These are phyloP conservation scores for Gnomoniopsis sp. DNA, from an alignment of 2,329 filamentous ascomycete genomes.

Conservation along the genomic window DNA sequence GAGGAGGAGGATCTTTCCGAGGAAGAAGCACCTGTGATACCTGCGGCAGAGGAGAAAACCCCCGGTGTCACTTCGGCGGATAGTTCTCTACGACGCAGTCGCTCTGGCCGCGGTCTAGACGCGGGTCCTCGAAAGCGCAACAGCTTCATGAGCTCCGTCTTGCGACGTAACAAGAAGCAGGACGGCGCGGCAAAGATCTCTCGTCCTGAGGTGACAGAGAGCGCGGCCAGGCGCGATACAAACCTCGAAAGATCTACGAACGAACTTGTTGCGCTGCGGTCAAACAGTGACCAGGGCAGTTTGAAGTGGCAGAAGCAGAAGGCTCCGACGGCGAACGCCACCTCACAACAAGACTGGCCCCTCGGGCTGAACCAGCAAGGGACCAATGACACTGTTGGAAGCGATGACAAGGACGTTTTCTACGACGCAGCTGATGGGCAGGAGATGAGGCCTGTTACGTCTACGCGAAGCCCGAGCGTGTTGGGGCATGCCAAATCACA, in stretches of 20 bases:
- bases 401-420: conserved; percentile 26
- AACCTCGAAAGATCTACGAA: conserved; percentile 56
- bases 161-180: conserved; percentile 61
- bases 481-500: conserved; percentile 8
- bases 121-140: conserved; percentile 27
- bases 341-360: conserved; percentile 45
- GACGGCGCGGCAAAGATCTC: conserved; percentile 49
- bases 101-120: conserved; percentile 36
- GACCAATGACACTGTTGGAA: conserved; percentile 23
- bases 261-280: conserved; percentile 47
- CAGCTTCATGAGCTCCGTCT: conserved; percentile 53
- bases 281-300: conserved; percentile 25
- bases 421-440: conserved; percentile 34
- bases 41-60: conserved; percentile 23
- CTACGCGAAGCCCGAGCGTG: conserved; percentile 19
- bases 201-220: conserved; percentile 51
- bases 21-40: conserved; percentile 48
- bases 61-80: conserved; percentile 5
- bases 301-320: conserved; percentile 45
- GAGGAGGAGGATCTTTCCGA: conserved; percentile 50
- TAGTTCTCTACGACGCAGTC: conserved; percentile 33
- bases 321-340: conserved; percentile 25
- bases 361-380: conserved; percentile 32
- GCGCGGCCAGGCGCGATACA: conserved; percentile 59
- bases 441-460: conserved; percentile 17